Conservation (phyloP, 345 rosid species). For the Brassica juncea region DNA sequence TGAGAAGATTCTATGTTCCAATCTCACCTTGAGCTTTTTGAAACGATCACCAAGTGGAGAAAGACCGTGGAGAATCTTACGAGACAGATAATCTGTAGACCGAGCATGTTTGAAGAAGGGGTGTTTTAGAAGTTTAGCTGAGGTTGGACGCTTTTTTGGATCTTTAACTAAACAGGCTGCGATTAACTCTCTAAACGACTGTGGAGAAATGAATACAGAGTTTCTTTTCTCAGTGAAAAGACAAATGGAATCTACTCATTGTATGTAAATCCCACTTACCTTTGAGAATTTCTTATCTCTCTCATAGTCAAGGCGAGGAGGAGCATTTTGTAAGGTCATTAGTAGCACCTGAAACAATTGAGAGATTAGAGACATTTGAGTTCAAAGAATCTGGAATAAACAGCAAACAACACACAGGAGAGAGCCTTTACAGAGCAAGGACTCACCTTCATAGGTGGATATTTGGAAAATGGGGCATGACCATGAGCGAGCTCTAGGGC, state of each 20-base stretch:
- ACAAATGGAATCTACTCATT: slow-evolving; percentile 10
- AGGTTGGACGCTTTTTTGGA: slow-evolving; percentile 82
- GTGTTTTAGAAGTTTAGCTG: slow-evolving; percentile 79
- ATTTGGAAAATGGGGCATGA: slow-evolving; percentile 90
- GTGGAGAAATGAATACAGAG: slow-evolving; percentile 16
- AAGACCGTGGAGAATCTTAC: slow-evolving; percentile 60
- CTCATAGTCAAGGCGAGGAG: slow-evolving; percentile 89
- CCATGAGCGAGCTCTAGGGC: slow-evolving; percentile 94
- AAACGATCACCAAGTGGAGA: slow-evolving; percentile 80
- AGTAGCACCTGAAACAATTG: slow-evolving; percentile 58
- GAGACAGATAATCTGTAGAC: slow-evolving; percentile 56
- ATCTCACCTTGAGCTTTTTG: slow-evolving; percentile 62
- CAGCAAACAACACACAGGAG: not conserved
- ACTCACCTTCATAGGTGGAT: slow-evolving; percentile 81
- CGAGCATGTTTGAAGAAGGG: slow-evolving; percentile 79
- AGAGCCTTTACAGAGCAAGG: not conserved
- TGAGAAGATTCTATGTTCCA: not conserved
- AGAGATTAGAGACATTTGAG: slow-evolving; percentile 13
- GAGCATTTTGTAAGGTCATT: slow-evolving; percentile 92
- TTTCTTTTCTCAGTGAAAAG: slow-evolving; percentile 16
- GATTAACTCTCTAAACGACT: slow-evolving; percentile 84
- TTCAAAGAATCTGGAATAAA: slow-evolving; percentile 1
- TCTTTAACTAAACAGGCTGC: slow-evolving; percentile 91
- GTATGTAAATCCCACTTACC: slow-evolving; percentile 40
- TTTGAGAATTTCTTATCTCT: slow-evolving; percentile 83